Base-by-base conservation (phyloP, 2,329 filamentous ascomycete genomes). In the Fusarium papillatum region DNA sequence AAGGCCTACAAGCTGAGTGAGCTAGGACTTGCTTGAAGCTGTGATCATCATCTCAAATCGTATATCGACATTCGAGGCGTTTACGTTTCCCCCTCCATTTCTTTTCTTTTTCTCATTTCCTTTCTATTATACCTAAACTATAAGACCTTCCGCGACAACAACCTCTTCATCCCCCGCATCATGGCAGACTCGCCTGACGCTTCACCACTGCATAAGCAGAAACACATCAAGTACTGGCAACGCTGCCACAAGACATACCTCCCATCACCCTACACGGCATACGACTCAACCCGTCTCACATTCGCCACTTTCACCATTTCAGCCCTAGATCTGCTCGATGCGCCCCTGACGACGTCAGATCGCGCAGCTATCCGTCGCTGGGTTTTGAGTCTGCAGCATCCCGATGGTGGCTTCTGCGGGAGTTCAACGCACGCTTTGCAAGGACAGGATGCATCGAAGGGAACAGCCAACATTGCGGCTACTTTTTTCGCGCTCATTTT, bases 171-270 rank as follows among this genome's bases (percentile, higher is more conserved):
- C 5, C 8, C 17, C 26, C 16, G n/a, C 38, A 19, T 10, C 34
- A 80, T 80, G 78, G 67, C 76, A 26, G 68, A 74, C 16, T 62
- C 72, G 19, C 34, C 55, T 29, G 77, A 76, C 11, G 22, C 57
- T 39, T 80, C 83, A 5, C 77, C 81, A 29, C 85, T 94, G 73
- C 87, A 94, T 81, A 91, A 88, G 69, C 87, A 90, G 60, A 90
- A 89, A 69, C 97, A 99, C 83, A 88, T 97, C 82, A 95, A 94
- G 82, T 99, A 98, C 89, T 99, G 96, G 93, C 91, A 95, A 76
- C 93, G 96, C 82, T 98, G 96, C 83, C 90, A 97, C 76, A 94
- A 93, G 82, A 93, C 93, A 29, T 90, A 93, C 73, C 92, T 99
- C 9, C 97, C 97, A 0, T 90, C 92, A 57, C 89, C 91, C 74